A percentile compares a stretch with the other conserved stretches of the same genome.
Conservation (phyloP, 139 green algal genomes). For the Yamagishiella unicocca region DNA sequence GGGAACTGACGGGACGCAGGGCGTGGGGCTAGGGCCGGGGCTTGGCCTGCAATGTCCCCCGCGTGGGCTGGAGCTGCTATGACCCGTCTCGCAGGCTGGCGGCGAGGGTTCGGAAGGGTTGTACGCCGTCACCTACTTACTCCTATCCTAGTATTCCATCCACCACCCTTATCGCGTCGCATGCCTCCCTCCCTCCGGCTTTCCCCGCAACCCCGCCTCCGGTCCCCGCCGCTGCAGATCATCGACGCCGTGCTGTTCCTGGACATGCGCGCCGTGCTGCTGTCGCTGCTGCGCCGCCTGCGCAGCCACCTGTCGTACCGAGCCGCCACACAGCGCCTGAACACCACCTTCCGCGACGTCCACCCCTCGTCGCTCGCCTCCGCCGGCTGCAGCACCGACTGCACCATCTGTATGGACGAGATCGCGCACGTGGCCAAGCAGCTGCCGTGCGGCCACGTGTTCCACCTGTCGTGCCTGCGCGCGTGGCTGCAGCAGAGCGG, state of each 20-base stretch:
- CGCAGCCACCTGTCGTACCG: slow-evolving; percentile 52
- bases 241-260: slow-evolving; percentile 68
- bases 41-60: no score
- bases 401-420: slow-evolving; percentile 39
- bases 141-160: no score
- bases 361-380: slow-evolving; percentile 1
- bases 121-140: no score
- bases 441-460: slow-evolving; percentile 68
- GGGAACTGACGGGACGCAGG: no score
- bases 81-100: no score
- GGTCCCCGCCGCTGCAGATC: slow-evolving; percentile 27
- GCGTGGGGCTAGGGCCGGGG: no score
- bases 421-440: slow-evolving; percentile 44
- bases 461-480: slow-evolving; percentile 72
- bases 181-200: not conserved
- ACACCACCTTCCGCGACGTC: slow-evolving; percentile 66
- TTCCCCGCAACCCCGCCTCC: no score
- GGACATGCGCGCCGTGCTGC: slow-evolving; percentile 57
- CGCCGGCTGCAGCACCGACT: not conserved
- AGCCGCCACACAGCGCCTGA: slow-evolving; percentile 60
- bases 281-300: slow-evolving; percentile 51
- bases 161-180: not conserved
- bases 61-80: no score
- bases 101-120: no score
- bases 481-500: slow-evolving; percentile 77